Percentiles rank a stretch among this genome's conserved stretches.
Evolutionary conservation across 2,329 filamentous ascomycete species (phyloP).

Genomic region (Epicoccum nigrum): DNA sequence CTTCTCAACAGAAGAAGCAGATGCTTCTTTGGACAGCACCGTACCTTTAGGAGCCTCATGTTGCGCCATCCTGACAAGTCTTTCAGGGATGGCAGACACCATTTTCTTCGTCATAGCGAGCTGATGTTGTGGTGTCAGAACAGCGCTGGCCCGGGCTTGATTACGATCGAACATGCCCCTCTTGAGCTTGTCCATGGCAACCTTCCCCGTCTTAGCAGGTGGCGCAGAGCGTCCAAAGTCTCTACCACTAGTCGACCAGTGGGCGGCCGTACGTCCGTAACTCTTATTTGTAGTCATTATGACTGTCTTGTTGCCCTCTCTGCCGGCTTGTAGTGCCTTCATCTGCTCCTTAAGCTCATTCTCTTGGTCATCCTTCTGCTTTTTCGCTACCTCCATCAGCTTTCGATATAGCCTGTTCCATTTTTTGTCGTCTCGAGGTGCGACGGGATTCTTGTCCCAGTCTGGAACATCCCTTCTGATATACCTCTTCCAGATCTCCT

Average conservation of each 20-base stretch:
- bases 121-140: constrained; percentile 37
- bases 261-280: constrained; percentile 27
- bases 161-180: constrained; percentile 43
- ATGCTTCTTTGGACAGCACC: constrained; percentile 35
- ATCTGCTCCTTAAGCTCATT: constrained; percentile 41
- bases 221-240: constrained; percentile 34
- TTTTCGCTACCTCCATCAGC: constrained; percentile 50
- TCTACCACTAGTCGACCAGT: constrained; percentile 28
- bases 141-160: constrained; percentile 37
- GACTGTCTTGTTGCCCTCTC: constrained; percentile 38
- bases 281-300: constrained; percentile 38
- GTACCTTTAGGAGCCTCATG: constrained; percentile 31
- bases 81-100: constrained; percentile 37
- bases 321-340: constrained; percentile 39
- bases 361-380: constrained; percentile 41
- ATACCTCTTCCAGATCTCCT: constrained; percentile 77
- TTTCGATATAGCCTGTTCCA: constrained; percentile 79
- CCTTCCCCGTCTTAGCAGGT: constrained; percentile 44
- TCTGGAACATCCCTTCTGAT: constrained; percentile 78
- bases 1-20: constrained; percentile 26
- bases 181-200: constrained; percentile 43
- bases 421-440: constrained; percentile 67
- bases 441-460: constrained; percentile 67
- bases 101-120: constrained; percentile 32
- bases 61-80: constrained; percentile 41